A percentile compares a stretch with the other conserved stretches of the same genome.
Evolutionary conservation across 495 filamentous ascomycete species (phyloP).

Genomic region (Penicillium lagena): DNA sequence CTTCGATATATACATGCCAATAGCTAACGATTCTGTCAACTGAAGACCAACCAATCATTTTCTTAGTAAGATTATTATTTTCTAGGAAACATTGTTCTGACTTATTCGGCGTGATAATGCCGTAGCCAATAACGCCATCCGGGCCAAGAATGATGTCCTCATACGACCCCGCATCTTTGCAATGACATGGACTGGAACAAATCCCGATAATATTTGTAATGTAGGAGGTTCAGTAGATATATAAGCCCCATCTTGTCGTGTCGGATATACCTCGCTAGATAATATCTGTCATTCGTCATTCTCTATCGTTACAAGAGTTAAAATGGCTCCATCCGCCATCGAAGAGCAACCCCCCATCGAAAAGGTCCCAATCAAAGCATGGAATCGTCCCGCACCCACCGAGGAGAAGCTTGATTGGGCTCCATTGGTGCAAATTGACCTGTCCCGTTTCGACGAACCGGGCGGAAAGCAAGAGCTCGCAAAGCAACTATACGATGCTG

Average conservation of each 20-base stretch:
- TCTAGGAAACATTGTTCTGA: no score
- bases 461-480: constrained; percentile 49
- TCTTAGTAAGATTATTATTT: no score
- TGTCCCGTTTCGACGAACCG: constrained; percentile 40
- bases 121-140: constrained; percentile 13
- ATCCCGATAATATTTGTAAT: no score
- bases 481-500: constrained; percentile 47
- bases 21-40: no score
- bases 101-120: background rate
- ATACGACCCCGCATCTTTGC: constrained; percentile 9
- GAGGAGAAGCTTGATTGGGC: constrained; percentile 38
- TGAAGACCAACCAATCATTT: no score
- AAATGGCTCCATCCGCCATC: constrained; percentile 30
- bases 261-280: no score
- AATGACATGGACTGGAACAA: background rate
- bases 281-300: no score
- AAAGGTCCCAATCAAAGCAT: constrained; percentile 24
- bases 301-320: background rate
- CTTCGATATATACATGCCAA: no score
- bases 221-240: no score
- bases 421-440: constrained; percentile 48
- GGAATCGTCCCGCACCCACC: constrained; percentile 29
- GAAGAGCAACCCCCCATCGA: constrained; percentile 2
- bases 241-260: no score
- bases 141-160: constrained; percentile 10